Conservation (phyloP, 140 eudicot genomes). For the Ambrosia hybrid region DNA sequence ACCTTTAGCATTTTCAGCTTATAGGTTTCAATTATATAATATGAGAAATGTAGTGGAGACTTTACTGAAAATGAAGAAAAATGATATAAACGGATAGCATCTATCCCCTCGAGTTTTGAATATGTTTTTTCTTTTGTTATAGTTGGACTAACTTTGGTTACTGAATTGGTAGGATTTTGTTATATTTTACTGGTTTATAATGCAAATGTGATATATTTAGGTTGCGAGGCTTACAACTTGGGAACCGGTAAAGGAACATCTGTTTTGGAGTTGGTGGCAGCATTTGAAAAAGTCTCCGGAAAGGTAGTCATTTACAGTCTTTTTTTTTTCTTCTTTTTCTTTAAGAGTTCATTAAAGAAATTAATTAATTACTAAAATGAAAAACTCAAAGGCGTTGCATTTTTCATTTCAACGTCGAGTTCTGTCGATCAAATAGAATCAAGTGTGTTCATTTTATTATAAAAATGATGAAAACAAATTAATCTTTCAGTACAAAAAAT, state of each 20-base stretch:
- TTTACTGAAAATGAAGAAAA: no score
- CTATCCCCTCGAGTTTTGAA: no score
- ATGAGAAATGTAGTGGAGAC: no score
- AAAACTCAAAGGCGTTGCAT: neutral
- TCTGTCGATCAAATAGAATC: neutral
- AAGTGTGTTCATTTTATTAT: neutral
- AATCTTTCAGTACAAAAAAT: neutral
- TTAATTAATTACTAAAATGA: neutral
- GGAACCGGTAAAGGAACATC: slow-evolving; percentile 98
- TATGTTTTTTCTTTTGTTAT: neutral
- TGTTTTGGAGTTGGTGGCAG: slow-evolving; percentile 94
- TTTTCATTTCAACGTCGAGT: neutral
- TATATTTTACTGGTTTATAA: slow-evolving; percentile 9
- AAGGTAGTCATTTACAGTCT: slow-evolving; percentile 26
- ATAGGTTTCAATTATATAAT: no score
- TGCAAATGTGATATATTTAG: slow-evolving; percentile 36
- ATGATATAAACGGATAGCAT: no score
- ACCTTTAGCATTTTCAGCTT: no score
- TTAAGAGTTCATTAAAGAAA: neutral
- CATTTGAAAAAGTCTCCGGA: slow-evolving; percentile 83
- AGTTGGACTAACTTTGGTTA: neutral
- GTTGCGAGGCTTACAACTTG: slow-evolving; percentile 88
- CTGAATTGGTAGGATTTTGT: neutral
- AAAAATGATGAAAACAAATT: neutral
- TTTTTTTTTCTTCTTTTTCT: neutral